phyloP scores from a whole-genome alignment of 2,329 filamentous ascomycete species.

The Macrophomina phaseolina region DNA sequence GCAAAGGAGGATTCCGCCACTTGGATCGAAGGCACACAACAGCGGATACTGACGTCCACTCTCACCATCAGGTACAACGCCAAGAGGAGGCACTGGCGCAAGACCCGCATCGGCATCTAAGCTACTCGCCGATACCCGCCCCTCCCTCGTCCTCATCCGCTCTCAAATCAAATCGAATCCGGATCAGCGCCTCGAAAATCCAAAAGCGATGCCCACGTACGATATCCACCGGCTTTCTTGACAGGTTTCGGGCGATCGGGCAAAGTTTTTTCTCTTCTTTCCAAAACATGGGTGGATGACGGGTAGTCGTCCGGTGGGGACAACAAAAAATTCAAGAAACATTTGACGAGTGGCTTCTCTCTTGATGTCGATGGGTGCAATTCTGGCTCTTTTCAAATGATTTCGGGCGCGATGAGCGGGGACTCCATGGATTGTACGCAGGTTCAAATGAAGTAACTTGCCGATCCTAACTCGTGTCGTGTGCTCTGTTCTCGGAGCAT shows the following conservation, averaged over 20 bases:
- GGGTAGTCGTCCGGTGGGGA: slow-evolving; percentile 21
- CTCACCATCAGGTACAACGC: slow-evolving; percentile 85
- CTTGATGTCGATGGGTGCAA: slow-evolving; percentile 26
- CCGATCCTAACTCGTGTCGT: slow-evolving; percentile 37
- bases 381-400: slow-evolving; percentile 23
- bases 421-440: slow-evolving; percentile 28
- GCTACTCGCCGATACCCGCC: slow-evolving; percentile 56
- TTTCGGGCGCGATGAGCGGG: slow-evolving; percentile 27
- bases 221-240: slow-evolving; percentile 17
- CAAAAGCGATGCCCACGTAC: slow-evolving; percentile 14
- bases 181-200: slow-evolving; percentile 17
- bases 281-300: slow-evolving; percentile 19
- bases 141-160: slow-evolving; percentile 24
- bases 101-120: slow-evolving; percentile 99
- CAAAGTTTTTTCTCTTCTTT: slow-evolving; percentile 9
- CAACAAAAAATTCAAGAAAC: slow-evolving; percentile 8
- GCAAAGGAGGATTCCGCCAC: slow-evolving; percentile 27
- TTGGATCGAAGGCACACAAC: slow-evolving; percentile 21
- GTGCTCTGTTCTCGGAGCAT: neutral
- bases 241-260: slow-evolving; percentile 12
- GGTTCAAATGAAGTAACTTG: slow-evolving; percentile 30
- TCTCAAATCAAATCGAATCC: slow-evolving; percentile 25
- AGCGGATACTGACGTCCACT: slow-evolving; percentile 27
- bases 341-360: slow-evolving; percentile 21
- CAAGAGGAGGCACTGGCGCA: slow-evolving; percentile 99